Percentiles rank a stretch among this genome's conserved stretches.
Conservation (phyloP, 1,284 basidiomycete genomes). For the Polyporus tsugae region DNA sequence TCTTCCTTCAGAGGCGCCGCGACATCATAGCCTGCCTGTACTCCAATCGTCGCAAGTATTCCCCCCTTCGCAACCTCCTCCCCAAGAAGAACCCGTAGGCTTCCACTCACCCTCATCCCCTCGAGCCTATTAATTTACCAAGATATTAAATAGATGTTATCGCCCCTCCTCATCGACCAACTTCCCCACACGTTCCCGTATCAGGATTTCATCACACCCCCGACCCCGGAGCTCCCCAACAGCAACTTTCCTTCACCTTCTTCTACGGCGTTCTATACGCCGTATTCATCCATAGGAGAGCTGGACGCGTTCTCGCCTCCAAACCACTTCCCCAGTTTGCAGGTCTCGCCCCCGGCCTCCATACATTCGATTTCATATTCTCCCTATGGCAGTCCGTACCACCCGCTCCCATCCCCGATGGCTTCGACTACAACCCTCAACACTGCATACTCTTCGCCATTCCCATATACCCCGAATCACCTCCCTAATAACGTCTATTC, state of each 20-base stretch:
- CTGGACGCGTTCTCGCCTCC: conserved; percentile 3
- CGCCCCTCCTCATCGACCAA: conserved; percentile 18
- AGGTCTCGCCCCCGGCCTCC: not conserved
- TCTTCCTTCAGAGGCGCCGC: conserved; percentile 3
- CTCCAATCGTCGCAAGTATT: not conserved
- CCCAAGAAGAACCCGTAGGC: conserved; percentile 11
- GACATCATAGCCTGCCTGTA: not conserved
- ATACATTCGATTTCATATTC: not conserved
- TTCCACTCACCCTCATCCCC: too few relatives aligned
- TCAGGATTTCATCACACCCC: conserved; percentile 8
- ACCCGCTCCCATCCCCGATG: not conserved
- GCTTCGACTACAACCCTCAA: conserved; percentile 5
- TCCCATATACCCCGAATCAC: conserved; percentile 8
- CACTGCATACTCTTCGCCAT: conserved; percentile 2
- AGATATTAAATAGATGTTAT: conserved; percentile 9
- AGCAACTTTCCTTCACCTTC: conserved; percentile 8
- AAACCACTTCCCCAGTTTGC: not conserved
- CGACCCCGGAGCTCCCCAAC: conserved; percentile 5
- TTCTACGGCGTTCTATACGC: not conserved
- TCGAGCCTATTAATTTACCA: not conserved
- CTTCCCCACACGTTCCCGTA: conserved; percentile 17
- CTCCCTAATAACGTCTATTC: conserved; percentile 9
- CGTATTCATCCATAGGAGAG: not conserved
- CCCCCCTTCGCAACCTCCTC: not conserved
- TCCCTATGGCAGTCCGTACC: conserved; percentile 14